Evolutionary conservation across 306 rosid species (phyloP).

Genomic region (Gleditsia sinensis): DNA sequence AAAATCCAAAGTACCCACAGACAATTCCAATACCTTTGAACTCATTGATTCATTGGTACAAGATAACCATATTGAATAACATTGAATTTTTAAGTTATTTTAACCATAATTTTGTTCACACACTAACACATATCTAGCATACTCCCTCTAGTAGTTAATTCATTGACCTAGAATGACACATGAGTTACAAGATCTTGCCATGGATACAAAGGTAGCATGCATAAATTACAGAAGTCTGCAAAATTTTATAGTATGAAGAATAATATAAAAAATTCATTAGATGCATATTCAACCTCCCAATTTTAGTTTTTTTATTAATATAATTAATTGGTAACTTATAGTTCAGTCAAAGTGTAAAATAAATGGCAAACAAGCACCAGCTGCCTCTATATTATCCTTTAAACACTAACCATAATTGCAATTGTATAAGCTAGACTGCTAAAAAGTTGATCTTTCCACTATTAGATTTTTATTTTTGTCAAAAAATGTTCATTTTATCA

Average conservation of each 20-base stretch:
- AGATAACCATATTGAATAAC: too few relatives aligned
- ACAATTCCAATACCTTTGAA: too few relatives aligned
- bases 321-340: constrained; percentile 44
- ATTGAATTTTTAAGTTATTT: too few relatives aligned
- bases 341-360: constrained; percentile 81
- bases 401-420: constrained; percentile 57
- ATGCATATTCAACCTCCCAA: constrained; percentile 41
- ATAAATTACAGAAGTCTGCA: constrained; percentile 50
- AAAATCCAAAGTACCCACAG: too few relatives aligned
- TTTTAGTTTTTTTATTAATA: constrained; percentile 48
- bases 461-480: too few relatives aligned
- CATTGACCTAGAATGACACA: constrained; percentile 48
- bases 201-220: constrained; percentile 39
- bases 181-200: constrained; percentile 44
- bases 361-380: constrained; percentile 75
- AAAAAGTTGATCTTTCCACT: too few relatives aligned
- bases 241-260: constrained; percentile 42
- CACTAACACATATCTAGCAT: not conserved
- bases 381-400: constrained; percentile 49
- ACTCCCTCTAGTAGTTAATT: not conserved
- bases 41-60: too few relatives aligned
- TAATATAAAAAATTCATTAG: constrained; percentile 32
- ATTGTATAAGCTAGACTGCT: constrained; percentile 46
- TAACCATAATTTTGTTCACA: too few relatives aligned
- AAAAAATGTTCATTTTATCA: too few relatives aligned